A percentile compares a stretch with the other conserved stretches of the same genome.
Evolutionary conservation across 2,329 filamentous ascomycete species (phyloP).

Genomic region (Juglanconis oblonga): DNA sequence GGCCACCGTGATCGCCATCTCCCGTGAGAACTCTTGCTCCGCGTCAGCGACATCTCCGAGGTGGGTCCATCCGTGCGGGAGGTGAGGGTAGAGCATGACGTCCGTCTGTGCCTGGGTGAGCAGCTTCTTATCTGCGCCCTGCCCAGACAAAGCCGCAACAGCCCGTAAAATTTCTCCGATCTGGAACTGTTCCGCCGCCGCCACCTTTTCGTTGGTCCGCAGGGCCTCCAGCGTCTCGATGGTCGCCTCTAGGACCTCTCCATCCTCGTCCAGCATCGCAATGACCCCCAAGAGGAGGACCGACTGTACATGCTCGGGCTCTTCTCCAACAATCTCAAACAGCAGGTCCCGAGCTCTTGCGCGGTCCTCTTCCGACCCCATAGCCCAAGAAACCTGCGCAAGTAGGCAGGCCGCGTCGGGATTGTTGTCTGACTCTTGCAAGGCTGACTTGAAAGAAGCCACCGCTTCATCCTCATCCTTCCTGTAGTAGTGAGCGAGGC

Average conservation of each 20-base stretch:
- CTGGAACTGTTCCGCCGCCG: constrained; percentile 60
- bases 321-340: constrained; percentile 72
- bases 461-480: constrained; percentile 67
- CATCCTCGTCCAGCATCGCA: constrained; percentile 75
- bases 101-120: constrained; percentile 68
- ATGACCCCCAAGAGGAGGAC: constrained; percentile 81
- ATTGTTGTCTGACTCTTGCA: constrained; percentile 72
- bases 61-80: constrained; percentile 78
- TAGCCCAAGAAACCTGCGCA: constrained; percentile 91
- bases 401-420: constrained; percentile 85
- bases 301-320: constrained; percentile 74
- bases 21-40: constrained; percentile 51
- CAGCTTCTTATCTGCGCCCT: constrained; percentile 46
- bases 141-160: constrained; percentile 60
- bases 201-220: constrained; percentile 64
- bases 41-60: constrained; percentile 60
- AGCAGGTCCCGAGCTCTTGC: constrained; percentile 75
- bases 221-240: constrained; percentile 71
- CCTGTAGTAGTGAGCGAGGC: constrained; percentile 75
- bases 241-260: constrained; percentile 77
- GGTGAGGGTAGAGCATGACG: constrained; percentile 76
- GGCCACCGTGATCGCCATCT: constrained; percentile 82
- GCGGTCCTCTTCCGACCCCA: constrained; percentile 70
- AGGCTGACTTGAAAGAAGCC: constrained; percentile 73
- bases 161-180: constrained; percentile 75